Evolutionary conservation across 2,329 filamentous ascomycete genomes (phyloP).

Genomic region (Pseudogymnoascus sp.): DNA sequence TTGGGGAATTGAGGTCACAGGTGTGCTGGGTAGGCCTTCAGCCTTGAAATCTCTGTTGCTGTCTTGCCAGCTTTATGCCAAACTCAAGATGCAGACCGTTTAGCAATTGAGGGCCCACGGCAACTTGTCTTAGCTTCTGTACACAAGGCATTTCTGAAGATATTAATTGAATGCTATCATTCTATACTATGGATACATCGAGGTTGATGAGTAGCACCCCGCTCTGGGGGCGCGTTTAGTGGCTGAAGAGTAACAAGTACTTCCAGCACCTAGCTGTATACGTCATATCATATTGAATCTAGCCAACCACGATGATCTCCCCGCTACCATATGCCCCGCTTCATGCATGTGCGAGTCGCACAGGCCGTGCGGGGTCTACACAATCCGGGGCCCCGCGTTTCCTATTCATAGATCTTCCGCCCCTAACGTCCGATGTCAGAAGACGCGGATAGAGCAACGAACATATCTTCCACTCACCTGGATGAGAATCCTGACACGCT

Average conservation of each 20-base stretch:
- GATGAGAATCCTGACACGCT: background rate
- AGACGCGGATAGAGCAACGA: background rate
- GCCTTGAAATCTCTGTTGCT: background rate
- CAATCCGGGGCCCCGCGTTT: background rate
- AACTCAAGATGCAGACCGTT: background rate
- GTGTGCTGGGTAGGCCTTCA: background rate
- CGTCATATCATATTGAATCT: background rate
- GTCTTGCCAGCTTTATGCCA: background rate
- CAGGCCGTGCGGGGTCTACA: background rate
- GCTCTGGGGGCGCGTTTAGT: background rate
- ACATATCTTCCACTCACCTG: background rate
- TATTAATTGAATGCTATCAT: background rate
- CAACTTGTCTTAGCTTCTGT: background rate
- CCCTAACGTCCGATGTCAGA: background rate
- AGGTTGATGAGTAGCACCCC: background rate
- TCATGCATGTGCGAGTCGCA: background rate
- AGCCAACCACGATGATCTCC: background rate
- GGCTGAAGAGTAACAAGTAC: background rate
- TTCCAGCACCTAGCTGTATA: background rate
- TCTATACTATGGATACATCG: background rate
- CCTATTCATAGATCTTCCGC: background rate
- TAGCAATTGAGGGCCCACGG: background rate
- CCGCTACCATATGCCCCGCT: background rate
- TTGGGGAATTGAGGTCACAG: too few species aligned
- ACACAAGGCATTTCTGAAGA: background rate